Evolutionary conservation across 371 early-diverging fungal genomes (phyloP).

Genomic region (Blakeslea trispora): DNA sequence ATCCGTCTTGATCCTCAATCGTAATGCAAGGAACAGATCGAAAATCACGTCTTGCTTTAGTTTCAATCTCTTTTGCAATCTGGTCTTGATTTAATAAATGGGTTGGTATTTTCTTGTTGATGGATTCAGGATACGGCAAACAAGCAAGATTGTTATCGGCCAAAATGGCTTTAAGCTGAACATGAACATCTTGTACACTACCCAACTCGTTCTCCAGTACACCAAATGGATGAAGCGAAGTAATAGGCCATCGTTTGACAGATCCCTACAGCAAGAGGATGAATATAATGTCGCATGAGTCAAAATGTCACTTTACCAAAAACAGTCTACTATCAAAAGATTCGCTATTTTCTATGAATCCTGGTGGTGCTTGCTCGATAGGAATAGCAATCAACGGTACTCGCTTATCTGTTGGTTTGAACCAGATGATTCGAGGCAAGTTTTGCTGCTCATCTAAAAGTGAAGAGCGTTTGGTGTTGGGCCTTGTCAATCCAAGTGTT

Average conservation of each 20-base stretch:
- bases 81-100: conserved; percentile 48
- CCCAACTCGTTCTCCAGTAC: conserved; percentile 65
- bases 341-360: conserved; percentile 65
- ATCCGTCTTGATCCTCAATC: conserved; percentile 12
- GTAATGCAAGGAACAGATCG: conserved; percentile 62
- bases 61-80: conserved; percentile 52
- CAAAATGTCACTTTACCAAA: conserved; percentile 31
- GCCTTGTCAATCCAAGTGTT: conserved; percentile 57
- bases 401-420: conserved; percentile 81
- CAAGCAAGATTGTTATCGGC: conserved; percentile 61
- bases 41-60: conserved; percentile 63
- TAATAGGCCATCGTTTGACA: conserved; percentile 74
- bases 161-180: conserved; percentile 72
- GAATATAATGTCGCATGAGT: no score
- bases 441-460: conserved; percentile 26
- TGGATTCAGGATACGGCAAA: conserved; percentile 53
- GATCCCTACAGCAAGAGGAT: conserved; percentile 38
- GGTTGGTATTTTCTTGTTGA: conserved; percentile 41
- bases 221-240: conserved; percentile 75
- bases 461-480: conserved; percentile 53
- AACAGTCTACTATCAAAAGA: conserved; percentile 56
- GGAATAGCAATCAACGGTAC: conserved; percentile 80
- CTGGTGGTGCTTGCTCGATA: conserved; percentile 64
- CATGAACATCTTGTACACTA: conserved; percentile 59
- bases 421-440: conserved; percentile 73